Percentiles rank a stretch among this genome's conserved stretches.
phyloP scores from a whole-genome alignment of 768 basidiomycete species.

The Cyathus striatus region DNA sequence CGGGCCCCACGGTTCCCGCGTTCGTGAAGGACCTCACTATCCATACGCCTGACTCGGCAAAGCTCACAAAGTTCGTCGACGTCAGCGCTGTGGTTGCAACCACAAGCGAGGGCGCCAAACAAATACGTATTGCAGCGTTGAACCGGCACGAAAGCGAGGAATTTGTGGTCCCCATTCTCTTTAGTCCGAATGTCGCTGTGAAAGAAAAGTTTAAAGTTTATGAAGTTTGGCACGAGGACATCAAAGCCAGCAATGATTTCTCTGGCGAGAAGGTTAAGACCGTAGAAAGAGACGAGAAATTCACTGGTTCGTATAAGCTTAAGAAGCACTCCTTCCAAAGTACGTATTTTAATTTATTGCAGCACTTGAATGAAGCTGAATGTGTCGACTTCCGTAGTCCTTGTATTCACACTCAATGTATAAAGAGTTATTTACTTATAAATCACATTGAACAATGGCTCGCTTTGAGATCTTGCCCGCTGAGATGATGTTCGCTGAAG shows the following conservation, averaged over 20 bases:
- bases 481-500: no score
- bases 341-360: slow-evolving; percentile 10
- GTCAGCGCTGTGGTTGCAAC: slow-evolving; percentile 39
- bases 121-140: slow-evolving; percentile 48
- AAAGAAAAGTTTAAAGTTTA: slow-evolving; percentile 30
- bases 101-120: slow-evolving; percentile 11
- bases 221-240: slow-evolving; percentile 46
- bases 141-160: slow-evolving; percentile 39
- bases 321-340: slow-evolving; percentile 47
- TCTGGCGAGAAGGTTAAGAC: slow-evolving; percentile 35
- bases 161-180: slow-evolving; percentile 31
- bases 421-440: not conserved
- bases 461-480: no score
- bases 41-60: slow-evolving; percentile 24
- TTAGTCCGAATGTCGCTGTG: slow-evolving; percentile 24
- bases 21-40: slow-evolving; percentile 39
- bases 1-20: slow-evolving; percentile 44
- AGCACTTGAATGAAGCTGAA: not conserved
- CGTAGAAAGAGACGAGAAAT: slow-evolving; percentile 19
- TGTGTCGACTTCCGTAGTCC: not conserved
- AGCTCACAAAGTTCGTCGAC: slow-evolving; percentile 40
- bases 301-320: slow-evolving; percentile 28
- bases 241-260: slow-evolving; percentile 37
- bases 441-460: no score
- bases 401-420: not conserved